A percentile compares a stretch with the other conserved stretches of the same genome.
Conservation (phyloP, 768 basidiomycete genomes). For the Lactarius trivialis region DNA sequence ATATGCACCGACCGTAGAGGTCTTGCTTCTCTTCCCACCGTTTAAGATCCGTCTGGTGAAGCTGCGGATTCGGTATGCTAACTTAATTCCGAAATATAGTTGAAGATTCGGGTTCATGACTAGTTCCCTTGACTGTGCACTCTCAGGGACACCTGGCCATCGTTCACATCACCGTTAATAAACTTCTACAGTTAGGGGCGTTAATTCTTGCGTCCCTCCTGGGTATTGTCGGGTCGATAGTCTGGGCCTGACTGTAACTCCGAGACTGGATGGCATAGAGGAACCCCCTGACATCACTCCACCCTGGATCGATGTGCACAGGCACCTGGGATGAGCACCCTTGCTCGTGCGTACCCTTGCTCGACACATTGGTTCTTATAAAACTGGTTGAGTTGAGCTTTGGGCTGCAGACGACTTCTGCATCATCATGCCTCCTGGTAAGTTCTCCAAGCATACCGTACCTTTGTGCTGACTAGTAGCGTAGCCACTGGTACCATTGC, state of each 20-base stretch:
- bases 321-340: not conserved
- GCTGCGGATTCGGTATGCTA: conserved; percentile 11
- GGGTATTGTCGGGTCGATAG: conserved; percentile 5
- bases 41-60: not conserved
- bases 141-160: not conserved
- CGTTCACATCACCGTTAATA: conserved; percentile 15
- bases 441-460: not conserved
- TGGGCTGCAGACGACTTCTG: not conserved
- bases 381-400: conserved; percentile 1
- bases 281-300: conserved; percentile 7
- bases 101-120: conserved; percentile 5
- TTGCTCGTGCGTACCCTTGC: conserved; percentile 2
- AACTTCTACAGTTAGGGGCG: conserved; percentile 15
- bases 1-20: conserved; percentile 6
- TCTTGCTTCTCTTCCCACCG: conserved; percentile 14
- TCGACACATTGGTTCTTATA: conserved; percentile 7
- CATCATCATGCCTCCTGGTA: conserved; percentile 16
- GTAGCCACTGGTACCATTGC: conserved; percentile 21
- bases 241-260: conserved; percentile 3
- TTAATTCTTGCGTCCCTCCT: conserved; percentile 5
- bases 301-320: conserved; percentile 9
- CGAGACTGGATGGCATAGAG: conserved; percentile 4
- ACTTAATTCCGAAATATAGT: conserved; percentile 11
- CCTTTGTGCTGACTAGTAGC: conserved; percentile 2
- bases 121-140: conserved; percentile 8